Conservation (phyloP, 208 protist genomes). For the Naegleria lovaniensis region DNA sequence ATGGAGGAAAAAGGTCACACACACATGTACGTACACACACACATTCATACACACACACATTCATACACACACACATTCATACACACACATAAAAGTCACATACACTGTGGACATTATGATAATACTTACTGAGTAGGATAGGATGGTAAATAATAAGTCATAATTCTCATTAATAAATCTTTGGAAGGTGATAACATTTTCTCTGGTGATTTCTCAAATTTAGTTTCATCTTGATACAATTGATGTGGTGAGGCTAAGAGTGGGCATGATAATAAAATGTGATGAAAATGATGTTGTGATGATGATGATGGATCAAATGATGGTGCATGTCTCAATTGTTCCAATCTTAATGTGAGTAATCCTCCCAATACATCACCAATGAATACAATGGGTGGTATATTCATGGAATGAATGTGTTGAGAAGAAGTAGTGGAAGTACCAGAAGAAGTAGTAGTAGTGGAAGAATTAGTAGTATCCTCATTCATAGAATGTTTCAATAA, state of each 20-base stretch:
- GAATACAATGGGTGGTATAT: background rate
- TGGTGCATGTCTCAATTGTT: background rate
- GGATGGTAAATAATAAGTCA: background rate
- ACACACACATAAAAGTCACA: no score
- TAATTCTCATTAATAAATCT: background rate
- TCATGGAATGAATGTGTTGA: no score
- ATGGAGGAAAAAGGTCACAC: no score
- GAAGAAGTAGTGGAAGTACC: no score
- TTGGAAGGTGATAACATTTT: background rate
- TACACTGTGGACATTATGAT: no score
- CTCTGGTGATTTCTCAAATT: background rate
- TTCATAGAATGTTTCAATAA: background rate
- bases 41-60: no score
- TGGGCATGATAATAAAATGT: background rate
- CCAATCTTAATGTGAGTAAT: background rate
- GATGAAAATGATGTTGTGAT: background rate
- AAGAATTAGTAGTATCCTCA: no score
- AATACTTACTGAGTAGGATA: background rate
- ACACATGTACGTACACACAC: no score
- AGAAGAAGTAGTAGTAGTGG: no score
- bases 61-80: no score
- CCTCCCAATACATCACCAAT: background rate
- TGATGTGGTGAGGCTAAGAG: background rate
- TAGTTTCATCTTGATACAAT: background rate
- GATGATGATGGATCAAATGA: background rate